A percentile compares a stretch with the other conserved stretches of the same genome.
phyloP scores from a whole-genome alignment of 305 asterid genomes.

The Striga hermonthica region DNA sequence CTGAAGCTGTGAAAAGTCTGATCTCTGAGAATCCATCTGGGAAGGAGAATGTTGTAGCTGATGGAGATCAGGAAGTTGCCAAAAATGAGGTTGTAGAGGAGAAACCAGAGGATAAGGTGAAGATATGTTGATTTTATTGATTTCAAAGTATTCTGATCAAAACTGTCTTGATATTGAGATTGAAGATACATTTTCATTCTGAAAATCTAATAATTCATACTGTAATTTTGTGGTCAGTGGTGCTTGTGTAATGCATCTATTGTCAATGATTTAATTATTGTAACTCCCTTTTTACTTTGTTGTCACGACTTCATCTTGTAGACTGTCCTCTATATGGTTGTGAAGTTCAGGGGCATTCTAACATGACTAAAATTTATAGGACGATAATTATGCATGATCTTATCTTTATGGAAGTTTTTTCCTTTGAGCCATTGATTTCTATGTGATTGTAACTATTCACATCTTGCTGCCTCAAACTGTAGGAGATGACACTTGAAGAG shows the following conservation, averaged over 20 bases:
- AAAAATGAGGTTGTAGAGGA: slow-evolving; percentile 55
- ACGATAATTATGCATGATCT: too few relatives aligned
- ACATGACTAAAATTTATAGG: too few relatives aligned
- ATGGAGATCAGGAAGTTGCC: slow-evolving; percentile 55
- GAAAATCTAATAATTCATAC: slow-evolving; percentile 26
- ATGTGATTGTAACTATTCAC: not conserved
- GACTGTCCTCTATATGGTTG: too few relatives aligned
- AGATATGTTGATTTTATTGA: not conserved
- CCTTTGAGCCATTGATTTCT: not conserved
- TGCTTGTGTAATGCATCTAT: too few relatives aligned
- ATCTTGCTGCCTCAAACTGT: slow-evolving; percentile 11
- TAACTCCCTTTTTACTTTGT: too few relatives aligned
- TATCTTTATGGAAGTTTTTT: too few relatives aligned
- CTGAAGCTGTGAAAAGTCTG: slow-evolving; percentile 55
- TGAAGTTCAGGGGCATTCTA: too few relatives aligned
- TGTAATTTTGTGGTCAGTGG: not conserved
- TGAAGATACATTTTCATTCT: slow-evolving; percentile 2
- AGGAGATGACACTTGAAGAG: slow-evolving; percentile 96
- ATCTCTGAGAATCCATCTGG: slow-evolving; percentile 55
- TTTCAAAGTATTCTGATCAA: not conserved
- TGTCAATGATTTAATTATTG: too few relatives aligned
- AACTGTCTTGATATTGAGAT: not conserved
- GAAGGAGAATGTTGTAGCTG: slow-evolving; percentile 47
- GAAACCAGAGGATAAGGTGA: slow-evolving; percentile 72
- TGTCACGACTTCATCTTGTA: too few relatives aligned